Percentiles rank a stretch among this genome's conserved stretches.
Conservation (phyloP, 768 basidiomycete species). For the Tephrocybe sp. region DNA sequence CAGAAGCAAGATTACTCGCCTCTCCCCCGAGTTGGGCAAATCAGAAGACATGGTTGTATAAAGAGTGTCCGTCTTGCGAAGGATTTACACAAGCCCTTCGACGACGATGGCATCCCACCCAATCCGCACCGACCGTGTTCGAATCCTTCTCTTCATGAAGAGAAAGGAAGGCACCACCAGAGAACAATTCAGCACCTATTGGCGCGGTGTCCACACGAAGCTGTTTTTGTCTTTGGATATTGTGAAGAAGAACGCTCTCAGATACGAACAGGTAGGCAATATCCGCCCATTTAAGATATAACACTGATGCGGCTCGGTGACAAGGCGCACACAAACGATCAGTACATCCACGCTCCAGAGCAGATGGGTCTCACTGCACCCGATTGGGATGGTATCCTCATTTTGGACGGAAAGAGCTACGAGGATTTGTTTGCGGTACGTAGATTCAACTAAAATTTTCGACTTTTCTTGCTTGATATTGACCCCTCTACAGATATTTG, state of each 20-base stretch:
- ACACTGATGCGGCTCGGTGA: neutral
- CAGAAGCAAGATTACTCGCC: too few species aligned
- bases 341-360: neutral
- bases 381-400: constrained; percentile 28
- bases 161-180: constrained; percentile 25
- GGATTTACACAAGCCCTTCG: neutral
- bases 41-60: too few species aligned
- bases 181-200: constrained; percentile 32
- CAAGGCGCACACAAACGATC: constrained; percentile 23
- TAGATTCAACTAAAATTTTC: neutral
- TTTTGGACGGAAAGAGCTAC: constrained; percentile 32
- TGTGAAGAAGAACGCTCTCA: constrained; percentile 32
- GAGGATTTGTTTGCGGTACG: constrained; percentile 30
- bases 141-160: constrained; percentile 26
- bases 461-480: neutral
- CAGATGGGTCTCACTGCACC: constrained; percentile 17
- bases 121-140: constrained; percentile 28
- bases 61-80: too few species aligned
- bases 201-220: constrained; percentile 26
- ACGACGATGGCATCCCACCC: neutral
- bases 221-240: constrained; percentile 29
- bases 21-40: too few species aligned
- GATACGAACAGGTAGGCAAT: constrained; percentile 29
- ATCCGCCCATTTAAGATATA: neutral
- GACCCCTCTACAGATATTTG: constrained; percentile 16